Evolutionary conservation across 441 rosid genomes (phyloP).

Genomic region (Breynia disticha): DNA sequence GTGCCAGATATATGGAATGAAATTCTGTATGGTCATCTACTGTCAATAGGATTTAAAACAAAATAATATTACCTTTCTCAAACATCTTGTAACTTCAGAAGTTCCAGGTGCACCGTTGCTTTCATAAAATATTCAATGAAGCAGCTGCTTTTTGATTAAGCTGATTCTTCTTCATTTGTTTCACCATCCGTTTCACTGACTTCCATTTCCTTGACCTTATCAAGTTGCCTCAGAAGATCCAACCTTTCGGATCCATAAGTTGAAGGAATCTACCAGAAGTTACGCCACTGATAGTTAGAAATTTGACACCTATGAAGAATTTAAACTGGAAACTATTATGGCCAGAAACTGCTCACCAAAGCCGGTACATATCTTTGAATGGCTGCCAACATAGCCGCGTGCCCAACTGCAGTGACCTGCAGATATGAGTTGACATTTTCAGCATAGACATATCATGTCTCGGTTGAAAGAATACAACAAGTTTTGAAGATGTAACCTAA

Average conservation of each 20-base stretch:
- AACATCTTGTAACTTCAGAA: no score
- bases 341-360: conserved; percentile 40
- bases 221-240: conserved; percentile 85
- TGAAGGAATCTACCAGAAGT: conserved; percentile 74
- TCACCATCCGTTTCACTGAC: conserved; percentile 41
- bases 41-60: conserved; percentile 46
- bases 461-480: background rate
- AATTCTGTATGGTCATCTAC: conserved; percentile 53
- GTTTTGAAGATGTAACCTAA: no score
- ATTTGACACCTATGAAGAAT: conserved; percentile 6
- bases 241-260: conserved; percentile 92
- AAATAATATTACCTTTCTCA: conserved; percentile 14
- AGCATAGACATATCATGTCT: conserved; percentile 12
- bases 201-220: conserved; percentile 77
- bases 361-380: conserved; percentile 91
- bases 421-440: conserved; percentile 11
- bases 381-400: conserved; percentile 95
- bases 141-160: conserved; percentile 23
- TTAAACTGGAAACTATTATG: conserved; percentile 8
- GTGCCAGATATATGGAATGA: conserved; percentile 74
- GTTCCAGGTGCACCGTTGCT: background rate
- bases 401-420: conserved; percentile 97
- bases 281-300: background rate
- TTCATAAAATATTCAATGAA: background rate
- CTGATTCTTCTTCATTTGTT: conserved; percentile 36